phyloP scores from a whole-genome alignment of 225 moss, liverwort and hornwort genomes.

The Anthoceros angustus region DNA sequence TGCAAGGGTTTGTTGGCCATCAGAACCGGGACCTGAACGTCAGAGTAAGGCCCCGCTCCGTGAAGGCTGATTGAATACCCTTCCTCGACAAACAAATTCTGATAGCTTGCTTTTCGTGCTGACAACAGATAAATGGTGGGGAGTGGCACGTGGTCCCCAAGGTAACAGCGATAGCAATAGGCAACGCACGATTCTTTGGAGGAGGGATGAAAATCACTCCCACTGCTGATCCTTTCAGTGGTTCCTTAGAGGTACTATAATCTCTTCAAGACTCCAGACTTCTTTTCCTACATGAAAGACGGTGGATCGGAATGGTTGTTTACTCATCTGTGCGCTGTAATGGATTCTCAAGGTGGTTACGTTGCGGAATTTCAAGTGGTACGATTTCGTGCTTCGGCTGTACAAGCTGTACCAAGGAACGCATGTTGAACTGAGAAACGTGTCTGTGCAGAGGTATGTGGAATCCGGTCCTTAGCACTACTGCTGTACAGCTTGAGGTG shows the following conservation, averaged over 20 bases:
- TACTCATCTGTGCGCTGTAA: background rate
- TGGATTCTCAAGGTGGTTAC: constrained; percentile 34
- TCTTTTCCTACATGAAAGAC: background rate
- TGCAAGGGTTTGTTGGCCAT: constrained; percentile 64
- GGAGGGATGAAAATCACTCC: constrained; percentile 93
- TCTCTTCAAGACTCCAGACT: background rate
- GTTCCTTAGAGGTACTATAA: constrained; percentile 44
- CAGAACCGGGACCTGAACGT: constrained; percentile 53
- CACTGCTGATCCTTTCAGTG: constrained; percentile 54
- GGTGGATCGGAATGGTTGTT: background rate
- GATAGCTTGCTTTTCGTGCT: background rate
- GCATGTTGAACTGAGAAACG: constrained; percentile 44
- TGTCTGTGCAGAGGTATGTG: constrained; percentile 31
- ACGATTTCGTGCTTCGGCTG: constrained; percentile 68
- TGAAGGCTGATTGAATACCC: background rate
- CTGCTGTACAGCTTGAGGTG: background rate
- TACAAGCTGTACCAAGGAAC: constrained; percentile 69
- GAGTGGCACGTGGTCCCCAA: constrained; percentile 47
- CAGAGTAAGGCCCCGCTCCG: constrained; percentile 19
- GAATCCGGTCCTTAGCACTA: background rate
- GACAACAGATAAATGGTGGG: constrained; percentile 38
- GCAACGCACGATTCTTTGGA: constrained; percentile 74
- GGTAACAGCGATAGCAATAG: constrained; percentile 60
- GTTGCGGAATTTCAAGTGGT: constrained; percentile 66
- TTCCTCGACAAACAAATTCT: background rate